phyloP scores from a whole-genome alignment of 495 filamentous ascomycete genomes.

The Aspergillus bridgeri region DNA sequence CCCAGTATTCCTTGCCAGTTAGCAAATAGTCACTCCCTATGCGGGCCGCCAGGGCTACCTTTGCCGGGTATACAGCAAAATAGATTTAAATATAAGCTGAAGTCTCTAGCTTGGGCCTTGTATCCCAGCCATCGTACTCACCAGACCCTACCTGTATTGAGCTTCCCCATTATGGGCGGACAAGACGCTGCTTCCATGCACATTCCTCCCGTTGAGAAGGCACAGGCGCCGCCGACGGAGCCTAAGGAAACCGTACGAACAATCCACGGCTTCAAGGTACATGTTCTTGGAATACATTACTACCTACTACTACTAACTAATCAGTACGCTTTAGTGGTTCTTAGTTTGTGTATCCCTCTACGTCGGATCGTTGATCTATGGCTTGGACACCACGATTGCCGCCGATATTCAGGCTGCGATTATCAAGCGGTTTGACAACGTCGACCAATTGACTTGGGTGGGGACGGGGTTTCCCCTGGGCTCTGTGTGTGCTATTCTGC shows the following conservation, averaged over 20 bases:
- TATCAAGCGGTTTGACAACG: constrained; percentile 19
- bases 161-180: neutral
- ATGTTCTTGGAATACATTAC: neutral
- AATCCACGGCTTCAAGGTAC: neutral
- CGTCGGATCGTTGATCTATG: constrained; percentile 27
- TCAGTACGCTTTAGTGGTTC: neutral
- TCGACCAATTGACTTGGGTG: constrained; percentile 23
- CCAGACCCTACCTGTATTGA: neutral
- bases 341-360: constrained; percentile 24
- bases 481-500: constrained; percentile 12
- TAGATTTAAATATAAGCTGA: neutral
- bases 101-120: no score
- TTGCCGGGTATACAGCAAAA: neutral
- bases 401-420: constrained; percentile 36
- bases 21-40: no score
- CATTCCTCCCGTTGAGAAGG: neutral
- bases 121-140: neutral
- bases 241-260: neutral
- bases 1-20: no score
- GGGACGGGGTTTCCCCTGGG: constrained; percentile 23
- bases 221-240: neutral
- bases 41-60: neutral
- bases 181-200: neutral
- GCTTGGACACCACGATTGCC: constrained; percentile 39
- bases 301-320: neutral